phyloP scores from a whole-genome alignment of 2,329 filamentous ascomycete genomes.

The Exophiala lecanii-corni region DNA sequence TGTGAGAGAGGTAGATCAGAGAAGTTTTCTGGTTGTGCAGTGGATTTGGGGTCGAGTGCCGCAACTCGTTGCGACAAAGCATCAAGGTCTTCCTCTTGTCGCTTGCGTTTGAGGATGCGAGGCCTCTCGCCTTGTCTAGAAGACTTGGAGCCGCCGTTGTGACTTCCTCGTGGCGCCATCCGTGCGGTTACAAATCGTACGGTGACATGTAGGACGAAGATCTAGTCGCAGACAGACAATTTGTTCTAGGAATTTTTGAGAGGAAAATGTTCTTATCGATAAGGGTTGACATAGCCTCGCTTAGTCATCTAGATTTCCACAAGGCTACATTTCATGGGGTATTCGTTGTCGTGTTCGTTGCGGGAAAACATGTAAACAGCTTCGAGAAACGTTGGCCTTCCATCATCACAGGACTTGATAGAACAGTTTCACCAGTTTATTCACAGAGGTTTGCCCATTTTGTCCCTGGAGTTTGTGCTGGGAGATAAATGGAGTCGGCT shows the following conservation, averaged over 20 bases:
- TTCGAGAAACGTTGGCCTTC: too few species aligned
- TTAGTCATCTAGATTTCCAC: slow-evolving; percentile 1
- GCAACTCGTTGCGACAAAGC: slow-evolving; percentile 40
- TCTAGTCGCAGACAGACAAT: neutral
- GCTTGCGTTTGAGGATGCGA: slow-evolving; percentile 42
- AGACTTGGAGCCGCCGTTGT: slow-evolving; percentile 4
- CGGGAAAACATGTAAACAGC: too few species aligned
- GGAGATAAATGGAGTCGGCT: too few species aligned
- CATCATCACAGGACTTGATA: too few species aligned
- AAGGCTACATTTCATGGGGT: neutral
- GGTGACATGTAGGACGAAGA: neutral
- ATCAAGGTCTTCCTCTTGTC: slow-evolving; percentile 41
- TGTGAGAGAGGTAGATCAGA: slow-evolving; percentile 79
- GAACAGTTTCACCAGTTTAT: too few species aligned
- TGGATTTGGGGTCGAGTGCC: slow-evolving; percentile 38
- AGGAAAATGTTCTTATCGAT: slow-evolving; percentile 13
- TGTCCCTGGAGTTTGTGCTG: too few species aligned
- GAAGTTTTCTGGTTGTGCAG: slow-evolving; percentile 61
- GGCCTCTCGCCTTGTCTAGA: slow-evolving; percentile 11
- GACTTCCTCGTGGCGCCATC: slow-evolving; percentile 17
- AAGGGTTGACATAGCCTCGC: slow-evolving; percentile 5
- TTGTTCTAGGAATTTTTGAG: neutral
- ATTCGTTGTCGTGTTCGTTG: too few species aligned
- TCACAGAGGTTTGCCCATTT: too few species aligned
- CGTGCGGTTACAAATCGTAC: too few species aligned